Conservation (phyloP, 257 asterid genomes). For the Scutellaria baicalensis region DNA sequence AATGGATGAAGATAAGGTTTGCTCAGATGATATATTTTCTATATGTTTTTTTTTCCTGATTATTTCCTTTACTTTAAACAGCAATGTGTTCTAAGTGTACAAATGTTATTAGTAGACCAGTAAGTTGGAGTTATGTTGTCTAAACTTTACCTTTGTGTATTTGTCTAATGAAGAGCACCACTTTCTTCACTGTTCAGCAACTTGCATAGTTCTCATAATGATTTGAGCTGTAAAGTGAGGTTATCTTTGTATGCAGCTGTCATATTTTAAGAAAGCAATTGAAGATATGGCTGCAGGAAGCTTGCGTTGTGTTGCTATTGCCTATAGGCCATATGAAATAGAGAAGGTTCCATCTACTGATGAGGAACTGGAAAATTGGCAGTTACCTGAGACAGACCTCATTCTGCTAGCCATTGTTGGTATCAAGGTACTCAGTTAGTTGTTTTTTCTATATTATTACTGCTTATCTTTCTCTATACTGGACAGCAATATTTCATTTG, state of each 20-base stretch:
- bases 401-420: conserved; percentile 87
- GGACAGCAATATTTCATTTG: not conserved
- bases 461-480: not conserved
- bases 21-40: not conserved
- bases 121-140: not conserved
- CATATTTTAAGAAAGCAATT: conserved; percentile 50
- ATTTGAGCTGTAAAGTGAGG: conserved; percentile 6
- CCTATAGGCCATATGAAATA: conserved; percentile 39
- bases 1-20: conserved; percentile 70
- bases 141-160: not conserved
- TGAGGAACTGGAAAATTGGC: conserved; percentile 74
- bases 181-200: not conserved
- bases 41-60: not conserved
- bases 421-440: conserved; percentile 54
- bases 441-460: not conserved
- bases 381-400: conserved; percentile 77
- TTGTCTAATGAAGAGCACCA: not conserved
- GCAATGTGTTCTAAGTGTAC: not conserved
- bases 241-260: conserved; percentile 35
- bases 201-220: not conserved
- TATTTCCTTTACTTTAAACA: not conserved
- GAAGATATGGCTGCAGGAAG: conserved; percentile 82
- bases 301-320: conserved; percentile 93
- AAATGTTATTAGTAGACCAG: not conserved
- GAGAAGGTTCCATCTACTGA: conserved; percentile 60